Evolutionary conservation across 2,329 filamentous ascomycete species (phyloP), one percentile per base, ranked within the genome.

Genomic region (Ophiostoma perfectum): DNA sequence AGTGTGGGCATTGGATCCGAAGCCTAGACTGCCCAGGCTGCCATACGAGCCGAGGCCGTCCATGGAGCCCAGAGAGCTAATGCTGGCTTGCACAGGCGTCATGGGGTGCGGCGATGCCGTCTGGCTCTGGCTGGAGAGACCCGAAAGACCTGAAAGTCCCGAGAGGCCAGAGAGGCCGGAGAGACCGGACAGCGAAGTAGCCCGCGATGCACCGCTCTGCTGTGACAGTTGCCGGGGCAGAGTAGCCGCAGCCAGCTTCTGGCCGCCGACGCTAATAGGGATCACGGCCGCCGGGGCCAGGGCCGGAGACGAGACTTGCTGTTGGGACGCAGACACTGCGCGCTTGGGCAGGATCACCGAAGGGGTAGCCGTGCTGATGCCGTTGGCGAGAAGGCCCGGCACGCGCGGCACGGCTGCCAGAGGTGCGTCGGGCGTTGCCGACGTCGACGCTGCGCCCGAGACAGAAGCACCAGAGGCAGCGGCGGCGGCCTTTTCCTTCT

Each of bases 281-380:
- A 91, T 95, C 9, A 91, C 90, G 70, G 92, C 83, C 41, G 89
- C 81, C 66, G 94, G 85, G 75, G 92, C 91, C 67, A 84, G 64
- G 9, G 60, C 36, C 3, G 66, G 78, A 63, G 85, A 36, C 4
- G 47, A 39, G n/a, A 58, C 14, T 42, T 39, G 58, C 14, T 65
- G 63, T 72, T 89, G 88, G 67, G 83, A 72, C 87, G 88, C 72
- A 86, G 79, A 75, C 6, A 63, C 60, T 6, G 79, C 76, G 70
- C 80, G 79, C 68, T 78, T 78, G 9, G 79, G 76, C 66, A 81
- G 76, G 60, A 78, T 76, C 66, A 76, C 45, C 74, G 68, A 77
- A 70, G 62, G 73, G 4, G 60, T 58, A 14, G 65, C 62, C 4
- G 63, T 42, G 67, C 11, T 2, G 47, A 7, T 6, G 63, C 16